These are phyloP conservation scores for Rugonectria rugulosa DNA, from an alignment of 2,329 filamentous ascomycete genomes.

Conservation along the genomic window DNA sequence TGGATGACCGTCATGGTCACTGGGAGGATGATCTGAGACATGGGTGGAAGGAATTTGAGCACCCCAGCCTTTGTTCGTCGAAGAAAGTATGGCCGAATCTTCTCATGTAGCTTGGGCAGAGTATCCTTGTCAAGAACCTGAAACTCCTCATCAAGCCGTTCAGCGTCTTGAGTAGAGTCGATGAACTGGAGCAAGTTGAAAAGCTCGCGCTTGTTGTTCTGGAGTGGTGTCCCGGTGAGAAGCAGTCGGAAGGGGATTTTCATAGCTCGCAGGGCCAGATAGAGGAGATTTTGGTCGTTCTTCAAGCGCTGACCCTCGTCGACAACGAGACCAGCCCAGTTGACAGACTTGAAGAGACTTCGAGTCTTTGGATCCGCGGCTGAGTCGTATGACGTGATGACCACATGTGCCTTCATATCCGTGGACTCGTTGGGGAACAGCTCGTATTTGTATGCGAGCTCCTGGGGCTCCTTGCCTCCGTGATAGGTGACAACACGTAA, in stretches of 20 bases:
- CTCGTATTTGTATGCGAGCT: slow-evolving; percentile 82
- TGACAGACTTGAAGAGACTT: slow-evolving; percentile 71
- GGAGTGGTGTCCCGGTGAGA: slow-evolving; percentile 89
- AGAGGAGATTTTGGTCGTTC: slow-evolving; percentile 86
- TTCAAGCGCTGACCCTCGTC: slow-evolving; percentile 97
- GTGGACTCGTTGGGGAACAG: slow-evolving; percentile 74
- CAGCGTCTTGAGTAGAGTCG: slow-evolving; percentile 74
- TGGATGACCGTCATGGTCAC: slow-evolving; percentile 96
- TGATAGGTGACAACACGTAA: slow-evolving; percentile 93
- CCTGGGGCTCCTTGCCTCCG: slow-evolving; percentile 76
- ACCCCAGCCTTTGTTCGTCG: slow-evolving; percentile 89
- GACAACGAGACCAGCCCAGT: slow-evolving; percentile 88
- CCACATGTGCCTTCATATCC: slow-evolving; percentile 85
- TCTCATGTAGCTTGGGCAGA: slow-evolving; percentile 78
- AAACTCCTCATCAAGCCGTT: slow-evolving; percentile 77
- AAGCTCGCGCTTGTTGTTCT: slow-evolving; percentile 93
- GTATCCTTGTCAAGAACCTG: slow-evolving; percentile 83
- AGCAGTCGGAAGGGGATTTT: slow-evolving; percentile 84
- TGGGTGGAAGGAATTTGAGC: slow-evolving; percentile 87
- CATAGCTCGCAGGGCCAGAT: slow-evolving; percentile 75
- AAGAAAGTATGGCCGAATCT: slow-evolving; percentile 77
- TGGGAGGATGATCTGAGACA: slow-evolving; percentile 94
- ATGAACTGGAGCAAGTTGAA: slow-evolving; percentile 98
- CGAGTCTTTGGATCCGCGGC: slow-evolving; percentile 76
- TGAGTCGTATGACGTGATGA: slow-evolving; percentile 94